phyloP scores from a whole-genome alignment of 2,329 filamentous ascomycete species.

The Cryphonectria naterciae region DNA sequence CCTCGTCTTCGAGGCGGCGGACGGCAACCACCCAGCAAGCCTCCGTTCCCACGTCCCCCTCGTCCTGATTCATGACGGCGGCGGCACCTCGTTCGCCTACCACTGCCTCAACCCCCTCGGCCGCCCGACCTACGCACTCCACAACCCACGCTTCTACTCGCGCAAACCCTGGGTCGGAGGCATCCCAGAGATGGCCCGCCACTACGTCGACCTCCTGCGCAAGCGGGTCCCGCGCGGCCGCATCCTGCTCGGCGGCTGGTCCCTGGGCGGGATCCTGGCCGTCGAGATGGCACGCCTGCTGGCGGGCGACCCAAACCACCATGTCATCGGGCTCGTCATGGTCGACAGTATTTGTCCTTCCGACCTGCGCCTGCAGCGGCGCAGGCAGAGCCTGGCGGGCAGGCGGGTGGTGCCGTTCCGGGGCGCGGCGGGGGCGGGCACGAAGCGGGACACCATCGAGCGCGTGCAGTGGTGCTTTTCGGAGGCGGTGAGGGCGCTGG shows the following conservation, averaged over 20 bases:
- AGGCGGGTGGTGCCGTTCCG: slow-evolving; percentile 36
- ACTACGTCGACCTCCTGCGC: slow-evolving; percentile 54
- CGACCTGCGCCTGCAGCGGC: neutral
- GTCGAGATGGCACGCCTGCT: slow-evolving; percentile 55
- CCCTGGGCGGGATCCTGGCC: slow-evolving; percentile 55
- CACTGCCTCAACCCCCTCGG: slow-evolving; percentile 54
- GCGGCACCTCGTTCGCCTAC: slow-evolving; percentile 63
- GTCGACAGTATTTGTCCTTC: slow-evolving; percentile 53
- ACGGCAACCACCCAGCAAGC: slow-evolving; percentile 13
- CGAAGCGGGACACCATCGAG: slow-evolving; percentile 35
- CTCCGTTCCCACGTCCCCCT: slow-evolving; percentile 42
- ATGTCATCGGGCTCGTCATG: slow-evolving; percentile 55
- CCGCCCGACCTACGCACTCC: slow-evolving; percentile 57
- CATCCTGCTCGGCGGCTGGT: slow-evolving; percentile 63
- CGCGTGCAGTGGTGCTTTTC: slow-evolving; percentile 45
- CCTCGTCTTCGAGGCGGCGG: slow-evolving; percentile 25
- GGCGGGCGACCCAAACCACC: slow-evolving; percentile 40
- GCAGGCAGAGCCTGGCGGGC: slow-evolving; percentile 20
- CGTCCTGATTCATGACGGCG: slow-evolving; percentile 64
- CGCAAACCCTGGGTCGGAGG: slow-evolving; percentile 55
- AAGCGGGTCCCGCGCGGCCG: slow-evolving; percentile 42
- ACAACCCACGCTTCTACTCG: slow-evolving; percentile 56
- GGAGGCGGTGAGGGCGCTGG: slow-evolving; percentile 47
- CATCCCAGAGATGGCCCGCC: slow-evolving; percentile 56
- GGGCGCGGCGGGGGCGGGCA: slow-evolving; percentile 36